phyloP scores from a whole-genome alignment of 371 early-diverging fungal species.

The Circinella umbellata region DNA sequence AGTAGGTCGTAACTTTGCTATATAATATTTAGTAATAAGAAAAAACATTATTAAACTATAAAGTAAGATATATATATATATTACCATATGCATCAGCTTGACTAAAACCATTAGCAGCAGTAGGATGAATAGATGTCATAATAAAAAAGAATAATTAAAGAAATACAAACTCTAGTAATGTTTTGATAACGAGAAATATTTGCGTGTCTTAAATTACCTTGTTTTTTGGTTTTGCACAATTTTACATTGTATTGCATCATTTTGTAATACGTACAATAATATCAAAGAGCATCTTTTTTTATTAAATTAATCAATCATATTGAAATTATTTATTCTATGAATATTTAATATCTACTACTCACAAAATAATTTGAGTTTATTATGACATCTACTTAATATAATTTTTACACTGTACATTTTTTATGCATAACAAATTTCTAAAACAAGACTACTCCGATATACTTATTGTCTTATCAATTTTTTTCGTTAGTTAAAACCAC shows the following conservation, averaged over 20 bases:
- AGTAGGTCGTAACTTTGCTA: conserved; percentile 40
- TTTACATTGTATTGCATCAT: not conserved
- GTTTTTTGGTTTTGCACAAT: not conserved
- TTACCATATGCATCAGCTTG: conserved; percentile 1
- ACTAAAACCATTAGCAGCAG: not conserved
- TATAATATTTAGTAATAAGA: not conserved
- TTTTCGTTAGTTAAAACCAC: too few relatives aligned
- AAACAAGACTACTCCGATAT: too few relatives aligned
- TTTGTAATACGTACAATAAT: not conserved
- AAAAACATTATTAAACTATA: too few relatives aligned
- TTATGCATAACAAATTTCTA: too few relatives aligned
- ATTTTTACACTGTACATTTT: too few relatives aligned
- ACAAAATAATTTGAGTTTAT: too few relatives aligned
- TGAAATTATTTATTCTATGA: too few relatives aligned
- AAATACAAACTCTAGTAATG: not conserved
- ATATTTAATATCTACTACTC: too few relatives aligned
- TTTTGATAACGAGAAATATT: not conserved
- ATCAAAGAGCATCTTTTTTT: too few relatives aligned
- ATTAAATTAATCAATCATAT: too few relatives aligned
- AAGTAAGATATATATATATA: not conserved
- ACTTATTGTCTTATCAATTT: too few relatives aligned
- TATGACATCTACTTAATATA: too few relatives aligned
- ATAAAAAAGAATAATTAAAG: not conserved
- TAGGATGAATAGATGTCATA: not conserved
- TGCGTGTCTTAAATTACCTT: not conserved